These are phyloP conservation scores for Debaryomyces psychrophilus DNA, from an alignment of 1,139 yeast genomes.

Conservation along the genomic window DNA sequence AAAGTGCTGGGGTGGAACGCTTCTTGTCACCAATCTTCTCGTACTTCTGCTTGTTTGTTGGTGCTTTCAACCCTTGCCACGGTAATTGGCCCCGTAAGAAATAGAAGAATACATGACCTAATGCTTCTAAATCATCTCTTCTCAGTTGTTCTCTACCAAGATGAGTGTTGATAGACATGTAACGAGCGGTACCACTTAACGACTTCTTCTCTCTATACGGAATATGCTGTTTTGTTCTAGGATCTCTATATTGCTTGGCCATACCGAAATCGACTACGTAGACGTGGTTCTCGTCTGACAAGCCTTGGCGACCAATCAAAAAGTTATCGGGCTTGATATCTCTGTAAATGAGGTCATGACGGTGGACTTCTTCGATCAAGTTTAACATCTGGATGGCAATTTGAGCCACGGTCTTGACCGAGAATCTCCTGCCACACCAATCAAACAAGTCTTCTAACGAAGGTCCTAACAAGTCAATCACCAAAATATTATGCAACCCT, in stretches of 20 bases:
- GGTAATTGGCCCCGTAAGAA: slow-evolving; percentile 93
- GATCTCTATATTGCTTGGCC: slow-evolving; percentile 97
- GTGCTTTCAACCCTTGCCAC: slow-evolving; percentile 99
- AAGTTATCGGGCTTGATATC: slow-evolving; percentile 97
- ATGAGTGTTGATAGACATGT: slow-evolving; percentile 97
- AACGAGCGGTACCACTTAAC: slow-evolving; percentile 94
- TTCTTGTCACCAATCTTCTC: slow-evolving; percentile 96
- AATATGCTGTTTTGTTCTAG: slow-evolving; percentile 90
- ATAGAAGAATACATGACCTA: slow-evolving; percentile 94
- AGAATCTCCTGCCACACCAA: slow-evolving; percentile 94
- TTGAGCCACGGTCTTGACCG: slow-evolving; percentile 85
- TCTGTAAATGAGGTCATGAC: slow-evolving; percentile 86
- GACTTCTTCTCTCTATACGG: slow-evolving; percentile 96
- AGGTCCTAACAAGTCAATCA: slow-evolving; percentile 93
- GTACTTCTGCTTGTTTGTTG: slow-evolving; percentile 93
- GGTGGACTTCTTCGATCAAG: slow-evolving; percentile 85
- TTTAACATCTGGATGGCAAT: slow-evolving; percentile 91
- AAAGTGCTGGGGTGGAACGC: slow-evolving; percentile 78
- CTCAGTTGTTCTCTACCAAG: slow-evolving; percentile 95
- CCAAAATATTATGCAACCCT: slow-evolving; percentile 91
- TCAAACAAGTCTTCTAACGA: slow-evolving; percentile 94
- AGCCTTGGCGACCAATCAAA: slow-evolving; percentile 72
- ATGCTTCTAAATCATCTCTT: slow-evolving; percentile 92
- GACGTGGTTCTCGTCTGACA: slow-evolving; percentile 53
- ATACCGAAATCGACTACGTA: slow-evolving; percentile 89